These are phyloP conservation scores for Olyra latifolia DNA, from an alignment of 176 grass and related monocot species.

Conservation along the genomic window DNA sequence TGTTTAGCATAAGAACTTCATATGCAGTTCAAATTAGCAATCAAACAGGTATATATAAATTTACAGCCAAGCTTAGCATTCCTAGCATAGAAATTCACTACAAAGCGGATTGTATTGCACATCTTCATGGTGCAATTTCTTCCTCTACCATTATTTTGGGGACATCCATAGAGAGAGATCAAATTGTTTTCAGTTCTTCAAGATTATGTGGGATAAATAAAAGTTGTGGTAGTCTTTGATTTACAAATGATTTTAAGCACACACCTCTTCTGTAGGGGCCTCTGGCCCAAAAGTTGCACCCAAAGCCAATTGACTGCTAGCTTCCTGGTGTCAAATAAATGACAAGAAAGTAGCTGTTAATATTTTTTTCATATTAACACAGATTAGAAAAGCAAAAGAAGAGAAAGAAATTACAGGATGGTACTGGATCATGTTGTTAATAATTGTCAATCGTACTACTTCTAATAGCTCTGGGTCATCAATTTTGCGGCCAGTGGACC, in stretches of 20 bases:
- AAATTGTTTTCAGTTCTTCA: constrained; percentile 1
- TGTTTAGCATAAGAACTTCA: constrained; percentile 13
- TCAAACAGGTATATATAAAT: constrained; percentile 2
- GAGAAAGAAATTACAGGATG: constrained; percentile 70
- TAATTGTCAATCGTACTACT: constrained; percentile 91
- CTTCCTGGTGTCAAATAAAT: constrained; percentile 60
- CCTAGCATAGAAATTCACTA: neutral
- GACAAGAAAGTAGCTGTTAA: neutral
- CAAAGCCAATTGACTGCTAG: constrained; percentile 94
- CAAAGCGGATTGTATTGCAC: neutral
- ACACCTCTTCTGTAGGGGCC: constrained; percentile 62
- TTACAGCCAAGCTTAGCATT: neutral
- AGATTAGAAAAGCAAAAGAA: constrained; percentile 17
- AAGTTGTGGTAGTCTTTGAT: constrained; percentile 2
- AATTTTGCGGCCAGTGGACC: constrained; percentile 94
- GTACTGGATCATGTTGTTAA: constrained; percentile 91
- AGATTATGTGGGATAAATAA: constrained; percentile 20
- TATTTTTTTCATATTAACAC: neutral
- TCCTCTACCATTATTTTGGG: constrained; percentile 8
- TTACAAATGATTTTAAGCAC: constrained; percentile 11
- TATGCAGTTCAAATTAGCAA: neutral
- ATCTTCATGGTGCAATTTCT: neutral
- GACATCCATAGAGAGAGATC: neutral
- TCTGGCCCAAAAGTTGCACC: constrained; percentile 93
- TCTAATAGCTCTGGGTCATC: constrained; percentile 93